Percentiles rank a stretch among this genome's conserved stretches.
These are phyloP conservation scores for Syncephalastrum racemosum DNA, from an alignment of 371 early-diverging fungal species.

Conservation along the genomic window DNA sequence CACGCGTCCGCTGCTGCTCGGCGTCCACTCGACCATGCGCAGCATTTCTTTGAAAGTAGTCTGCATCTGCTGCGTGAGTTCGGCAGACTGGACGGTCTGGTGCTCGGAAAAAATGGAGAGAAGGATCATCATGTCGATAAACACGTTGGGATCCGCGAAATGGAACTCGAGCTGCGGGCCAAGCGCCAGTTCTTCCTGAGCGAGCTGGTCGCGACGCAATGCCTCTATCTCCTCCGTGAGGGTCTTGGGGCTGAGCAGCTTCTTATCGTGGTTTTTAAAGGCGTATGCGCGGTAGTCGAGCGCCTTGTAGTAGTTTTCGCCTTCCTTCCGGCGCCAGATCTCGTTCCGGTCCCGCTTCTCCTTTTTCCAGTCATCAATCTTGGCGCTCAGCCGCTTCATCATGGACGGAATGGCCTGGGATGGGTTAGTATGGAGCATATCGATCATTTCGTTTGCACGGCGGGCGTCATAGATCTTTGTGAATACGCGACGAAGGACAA, in stretches of 20 bases:
- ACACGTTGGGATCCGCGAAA: slow-evolving; percentile 61
- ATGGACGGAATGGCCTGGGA: slow-evolving; percentile 93
- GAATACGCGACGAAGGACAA: slow-evolving; percentile 55
- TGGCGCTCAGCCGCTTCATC: slow-evolving; percentile 91
- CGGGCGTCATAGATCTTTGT: slow-evolving; percentile 88
- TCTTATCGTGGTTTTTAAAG: slow-evolving; percentile 88
- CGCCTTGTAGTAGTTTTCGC: slow-evolving; percentile 95
- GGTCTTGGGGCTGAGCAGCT: slow-evolving; percentile 69
- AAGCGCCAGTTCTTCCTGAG: slow-evolving; percentile 17
- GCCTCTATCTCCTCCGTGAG: slow-evolving; percentile 86
- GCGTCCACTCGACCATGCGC: slow-evolving; percentile 15
- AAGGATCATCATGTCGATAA: slow-evolving; percentile 67
- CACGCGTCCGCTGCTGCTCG: slow-evolving; percentile 10
- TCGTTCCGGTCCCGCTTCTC: slow-evolving; percentile 80
- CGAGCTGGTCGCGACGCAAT: slow-evolving; percentile 44
- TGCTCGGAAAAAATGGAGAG: too few species aligned
- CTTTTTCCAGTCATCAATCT: slow-evolving; percentile 94
- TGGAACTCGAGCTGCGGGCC: slow-evolving; percentile 64
- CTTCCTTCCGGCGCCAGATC: slow-evolving; percentile 93
- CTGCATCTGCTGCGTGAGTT: slow-evolving; percentile 24
- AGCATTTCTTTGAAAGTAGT: slow-evolving; percentile 59
- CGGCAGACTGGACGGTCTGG: slow-evolving; percentile 12
- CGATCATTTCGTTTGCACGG: slow-evolving; percentile 85
- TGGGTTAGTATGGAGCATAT: slow-evolving; percentile 90
- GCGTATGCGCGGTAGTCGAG: slow-evolving; percentile 92